These are phyloP conservation scores for Microstroma glucosiphilum DNA, from an alignment of 1,284 basidiomycete species.

Conservation along the genomic window DNA sequence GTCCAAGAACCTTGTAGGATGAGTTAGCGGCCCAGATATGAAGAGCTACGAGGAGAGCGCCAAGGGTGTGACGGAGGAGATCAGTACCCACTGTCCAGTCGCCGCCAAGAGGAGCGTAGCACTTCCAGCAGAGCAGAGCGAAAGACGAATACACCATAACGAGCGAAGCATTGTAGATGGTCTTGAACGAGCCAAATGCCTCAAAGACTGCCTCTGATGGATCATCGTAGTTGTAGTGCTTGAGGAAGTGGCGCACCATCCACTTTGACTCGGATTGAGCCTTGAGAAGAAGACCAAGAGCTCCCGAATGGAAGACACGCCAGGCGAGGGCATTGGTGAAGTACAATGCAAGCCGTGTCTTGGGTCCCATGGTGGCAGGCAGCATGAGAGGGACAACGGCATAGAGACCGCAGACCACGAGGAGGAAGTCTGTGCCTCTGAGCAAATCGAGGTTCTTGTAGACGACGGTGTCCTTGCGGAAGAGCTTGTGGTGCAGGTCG, in stretches of 20 bases:
- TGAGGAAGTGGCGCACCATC: slow-evolving; percentile 86
- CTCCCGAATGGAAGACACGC: slow-evolving; percentile 83
- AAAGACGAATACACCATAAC: slow-evolving; percentile 75
- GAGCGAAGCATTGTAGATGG: slow-evolving; percentile 81
- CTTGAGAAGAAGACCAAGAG: slow-evolving; percentile 72
- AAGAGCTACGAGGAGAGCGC: slow-evolving; percentile 65
- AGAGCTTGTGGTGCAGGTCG: slow-evolving; percentile 83
- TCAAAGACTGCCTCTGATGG: slow-evolving; percentile 61
- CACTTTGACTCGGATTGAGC: slow-evolving; percentile 81
- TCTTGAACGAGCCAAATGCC: slow-evolving; percentile 92
- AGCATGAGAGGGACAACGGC: slow-evolving; percentile 53
- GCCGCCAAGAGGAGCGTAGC: slow-evolving; percentile 35
- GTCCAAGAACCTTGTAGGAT: slow-evolving; percentile 83
- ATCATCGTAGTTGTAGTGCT: slow-evolving; percentile 57
- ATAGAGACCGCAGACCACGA: slow-evolving; percentile 61
- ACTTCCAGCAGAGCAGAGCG: slow-evolving; percentile 30
- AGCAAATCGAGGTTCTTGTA: slow-evolving; percentile 77
- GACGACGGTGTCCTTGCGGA: slow-evolving; percentile 77
- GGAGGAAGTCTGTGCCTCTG: slow-evolving; percentile 65
- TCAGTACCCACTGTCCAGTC: slow-evolving; percentile 85
- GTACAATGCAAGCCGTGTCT: slow-evolving; percentile 59
- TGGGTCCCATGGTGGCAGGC: slow-evolving; percentile 22
- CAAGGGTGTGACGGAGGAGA: slow-evolving; percentile 65
- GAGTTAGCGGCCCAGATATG: slow-evolving; percentile 87
- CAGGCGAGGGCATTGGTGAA: slow-evolving; percentile 77